phyloP scores from a whole-genome alignment of 2,329 filamentous ascomycete genomes.

The Rasamsonia emersonii region DNA sequence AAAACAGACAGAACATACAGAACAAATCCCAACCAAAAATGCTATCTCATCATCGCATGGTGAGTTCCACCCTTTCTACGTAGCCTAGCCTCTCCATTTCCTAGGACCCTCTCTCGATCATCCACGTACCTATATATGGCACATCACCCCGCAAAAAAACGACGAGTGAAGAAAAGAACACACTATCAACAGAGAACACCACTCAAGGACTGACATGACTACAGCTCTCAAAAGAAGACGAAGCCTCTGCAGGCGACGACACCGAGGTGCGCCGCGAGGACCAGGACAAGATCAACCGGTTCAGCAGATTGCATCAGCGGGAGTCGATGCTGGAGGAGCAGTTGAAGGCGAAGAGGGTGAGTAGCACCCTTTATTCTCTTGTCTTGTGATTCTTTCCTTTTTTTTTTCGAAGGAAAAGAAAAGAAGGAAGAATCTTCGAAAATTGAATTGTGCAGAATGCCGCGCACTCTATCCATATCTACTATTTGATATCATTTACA shows the following conservation, averaged over 20 bases:
- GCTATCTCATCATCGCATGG: too few species aligned
- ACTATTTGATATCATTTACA: too few species aligned
- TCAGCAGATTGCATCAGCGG: slow-evolving; percentile 86
- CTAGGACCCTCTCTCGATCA: too few species aligned
- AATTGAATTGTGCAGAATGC: too few species aligned
- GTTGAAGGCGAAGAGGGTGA: slow-evolving; percentile 67
- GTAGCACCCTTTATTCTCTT: slow-evolving; percentile 20
- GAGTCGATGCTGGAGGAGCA: slow-evolving; percentile 72
- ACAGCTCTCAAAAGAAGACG: slow-evolving; percentile 89
- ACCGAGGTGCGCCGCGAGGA: slow-evolving; percentile 92
- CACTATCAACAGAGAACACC: too few species aligned
- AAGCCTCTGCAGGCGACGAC: slow-evolving; percentile 67
- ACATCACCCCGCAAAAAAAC: background rate
- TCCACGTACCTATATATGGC: too few species aligned
- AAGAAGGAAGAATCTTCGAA: background rate
- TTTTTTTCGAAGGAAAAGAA: slow-evolving; percentile 2
- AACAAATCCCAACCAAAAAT: too few species aligned
- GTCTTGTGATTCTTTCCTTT: slow-evolving; percentile 1
- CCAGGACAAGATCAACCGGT: slow-evolving; percentile 97
- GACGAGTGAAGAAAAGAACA: slow-evolving; percentile 2
- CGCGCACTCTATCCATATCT: too few species aligned
- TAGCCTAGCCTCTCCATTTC: too few species aligned
- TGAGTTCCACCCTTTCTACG: too few species aligned
- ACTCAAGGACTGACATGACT: too few species aligned
- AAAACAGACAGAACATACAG: too few species aligned